Percentiles rank a stretch among this genome's conserved stretches.
Conservation (phyloP, 2,329 filamentous ascomycete species). For the Malbranchea cinnamomea region DNA sequence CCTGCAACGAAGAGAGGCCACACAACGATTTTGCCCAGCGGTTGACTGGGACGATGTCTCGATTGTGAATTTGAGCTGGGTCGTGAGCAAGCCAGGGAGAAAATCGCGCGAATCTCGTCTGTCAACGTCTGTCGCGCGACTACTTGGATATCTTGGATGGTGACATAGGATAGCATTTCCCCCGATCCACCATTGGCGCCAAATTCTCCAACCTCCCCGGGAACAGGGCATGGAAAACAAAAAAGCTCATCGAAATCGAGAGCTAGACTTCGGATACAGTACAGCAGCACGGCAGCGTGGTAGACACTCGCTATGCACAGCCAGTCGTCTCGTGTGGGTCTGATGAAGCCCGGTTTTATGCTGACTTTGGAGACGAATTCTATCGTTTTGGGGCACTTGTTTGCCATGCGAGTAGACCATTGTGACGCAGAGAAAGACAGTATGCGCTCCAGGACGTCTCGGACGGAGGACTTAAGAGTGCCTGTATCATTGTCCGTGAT, state of each 20-base stretch:
- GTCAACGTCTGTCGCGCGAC: conserved; percentile 8
- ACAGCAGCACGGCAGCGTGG: conserved; percentile 8
- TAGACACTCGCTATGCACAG: conserved; percentile 8
- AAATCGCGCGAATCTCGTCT: conserved; percentile 5
- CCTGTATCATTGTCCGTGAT: conserved; percentile 1
- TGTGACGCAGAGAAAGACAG: conserved; percentile 8
- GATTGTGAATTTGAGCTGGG: no score
- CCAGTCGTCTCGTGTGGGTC: conserved; percentile 8
- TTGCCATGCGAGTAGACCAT: conserved; percentile 8
- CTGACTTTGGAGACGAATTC: conserved; percentile 2
- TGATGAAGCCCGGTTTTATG: conserved; percentile 6
- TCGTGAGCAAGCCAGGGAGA: neutral
- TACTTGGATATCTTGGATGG: conserved; percentile 7
- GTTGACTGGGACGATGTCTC: conserved; percentile 3
- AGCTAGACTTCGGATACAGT: conserved; percentile 9
- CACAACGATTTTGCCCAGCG: conserved; percentile 7
- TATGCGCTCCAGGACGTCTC: conserved; percentile 6
- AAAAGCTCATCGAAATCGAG: conserved; percentile 9
- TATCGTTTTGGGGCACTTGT: conserved; percentile 3
- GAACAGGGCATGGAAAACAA: conserved; percentile 2
- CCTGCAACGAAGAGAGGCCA: conserved; percentile 11
- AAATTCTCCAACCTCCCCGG: no score
- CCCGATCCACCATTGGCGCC: neutral
- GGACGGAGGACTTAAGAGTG: neutral
- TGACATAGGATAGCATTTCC: conserved; percentile 5